phyloP scores from a whole-genome alignment of 192 early-diverging fungal genomes.

The Coemansia sp. region DNA sequence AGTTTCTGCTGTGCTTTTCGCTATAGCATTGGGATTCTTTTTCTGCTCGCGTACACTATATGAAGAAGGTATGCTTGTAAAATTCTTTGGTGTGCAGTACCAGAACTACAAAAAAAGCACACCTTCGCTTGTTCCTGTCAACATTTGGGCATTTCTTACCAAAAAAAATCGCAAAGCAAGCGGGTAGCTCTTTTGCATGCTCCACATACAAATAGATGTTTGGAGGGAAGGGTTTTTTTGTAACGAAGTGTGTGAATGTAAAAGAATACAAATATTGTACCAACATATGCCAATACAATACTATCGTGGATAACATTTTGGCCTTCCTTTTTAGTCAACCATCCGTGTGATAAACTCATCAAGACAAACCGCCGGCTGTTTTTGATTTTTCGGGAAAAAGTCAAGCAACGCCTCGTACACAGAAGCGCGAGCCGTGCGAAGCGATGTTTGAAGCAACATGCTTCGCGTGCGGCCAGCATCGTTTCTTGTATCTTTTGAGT shows the following conservation, averaged over 20 bases:
- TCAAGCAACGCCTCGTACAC: conserved; percentile 43
- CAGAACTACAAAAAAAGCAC: conserved; percentile 63
- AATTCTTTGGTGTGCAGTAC: conserved; percentile 86
- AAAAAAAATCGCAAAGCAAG: not conserved
- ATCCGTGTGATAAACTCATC: conserved; percentile 16
- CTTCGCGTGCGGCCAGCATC: not conserved
- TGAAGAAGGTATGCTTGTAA: conserved; percentile 73
- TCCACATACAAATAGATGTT: not conserved
- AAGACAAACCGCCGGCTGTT: conserved; percentile 31
- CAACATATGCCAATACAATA: no score
- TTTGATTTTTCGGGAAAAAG: conserved; percentile 35
- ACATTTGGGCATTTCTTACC: not conserved
- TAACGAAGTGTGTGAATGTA: no score
- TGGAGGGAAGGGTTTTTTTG: no score
- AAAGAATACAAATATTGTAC: no score
- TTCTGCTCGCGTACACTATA: conserved; percentile 74
- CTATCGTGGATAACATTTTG: no score
- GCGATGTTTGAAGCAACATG: conserved; percentile 9
- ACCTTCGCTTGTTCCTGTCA: conserved; percentile 68
- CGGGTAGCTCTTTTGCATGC: not conserved
- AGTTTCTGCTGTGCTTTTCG: conserved; percentile 67
- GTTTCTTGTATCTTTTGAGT: not conserved
- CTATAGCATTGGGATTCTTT: conserved; percentile 66
- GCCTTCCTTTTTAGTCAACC: not conserved
- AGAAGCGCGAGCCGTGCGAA: conserved; percentile 25